Percentiles rank a stretch among this genome's conserved stretches.
These are phyloP conservation scores for Uronychia setigera DNA, from an alignment of 73 alveolate species.

Conservation along the genomic window DNA sequence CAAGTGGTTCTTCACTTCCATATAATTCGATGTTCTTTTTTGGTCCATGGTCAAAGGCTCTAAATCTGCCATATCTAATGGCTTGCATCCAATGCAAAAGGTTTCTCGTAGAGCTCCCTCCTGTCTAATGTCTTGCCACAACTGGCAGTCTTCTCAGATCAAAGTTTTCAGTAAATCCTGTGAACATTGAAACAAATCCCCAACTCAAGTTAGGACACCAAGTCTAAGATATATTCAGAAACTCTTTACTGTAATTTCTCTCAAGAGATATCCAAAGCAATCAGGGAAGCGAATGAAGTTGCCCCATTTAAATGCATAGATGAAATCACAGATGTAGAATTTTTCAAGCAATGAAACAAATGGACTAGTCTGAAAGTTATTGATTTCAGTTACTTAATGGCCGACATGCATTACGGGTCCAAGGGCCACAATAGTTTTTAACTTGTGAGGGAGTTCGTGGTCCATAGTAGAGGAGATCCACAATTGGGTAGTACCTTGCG, in stretches of 20 bases:
- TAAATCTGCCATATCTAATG: background rate
- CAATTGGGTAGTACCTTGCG: slow-evolving; percentile 73
- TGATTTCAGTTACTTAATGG: background rate
- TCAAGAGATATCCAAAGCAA: background rate
- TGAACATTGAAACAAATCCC: background rate
- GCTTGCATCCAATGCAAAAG: slow-evolving; percentile 11
- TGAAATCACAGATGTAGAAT: background rate
- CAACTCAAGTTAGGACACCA: background rate
- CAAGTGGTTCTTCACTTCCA: slow-evolving; percentile 30
- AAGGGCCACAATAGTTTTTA: slow-evolving; percentile 66
- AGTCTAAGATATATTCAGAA: background rate
- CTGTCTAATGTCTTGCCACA: slow-evolving; percentile 89
- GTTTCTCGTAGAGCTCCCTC: slow-evolving; percentile 69
- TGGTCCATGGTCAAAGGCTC: slow-evolving; percentile 36
- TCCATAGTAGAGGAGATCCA: slow-evolving; percentile 31
- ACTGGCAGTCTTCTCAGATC: slow-evolving; percentile 45
- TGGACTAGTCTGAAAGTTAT: background rate
- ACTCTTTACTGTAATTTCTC: background rate
- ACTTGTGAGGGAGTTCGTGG: slow-evolving; percentile 13
- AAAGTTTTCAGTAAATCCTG: background rate
- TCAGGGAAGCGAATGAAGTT: background rate
- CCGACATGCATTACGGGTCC: slow-evolving; percentile 69
- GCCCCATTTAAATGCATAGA: background rate
- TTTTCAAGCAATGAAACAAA: background rate
- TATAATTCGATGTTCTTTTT: slow-evolving; percentile 21